Conservation (phyloP, 2,329 filamentous ascomycete genomes). For the Talaromyces sp. region DNA sequence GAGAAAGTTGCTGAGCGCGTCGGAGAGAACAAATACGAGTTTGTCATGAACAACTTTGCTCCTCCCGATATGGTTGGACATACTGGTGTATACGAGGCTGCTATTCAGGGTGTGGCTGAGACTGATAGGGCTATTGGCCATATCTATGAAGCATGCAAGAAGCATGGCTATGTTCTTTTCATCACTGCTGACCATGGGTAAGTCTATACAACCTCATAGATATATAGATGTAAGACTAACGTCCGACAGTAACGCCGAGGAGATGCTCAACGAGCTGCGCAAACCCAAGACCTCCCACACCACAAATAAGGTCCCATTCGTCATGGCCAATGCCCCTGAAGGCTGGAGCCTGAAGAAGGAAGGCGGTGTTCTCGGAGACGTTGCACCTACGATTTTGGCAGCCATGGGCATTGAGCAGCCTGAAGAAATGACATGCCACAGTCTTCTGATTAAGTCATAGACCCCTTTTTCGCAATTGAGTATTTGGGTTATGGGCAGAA, state of each 20-base stretch:
- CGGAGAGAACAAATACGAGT: slow-evolving; percentile 78
- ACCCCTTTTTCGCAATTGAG: neutral
- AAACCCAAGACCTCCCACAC: slow-evolving; percentile 98
- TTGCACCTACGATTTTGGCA: slow-evolving; percentile 87
- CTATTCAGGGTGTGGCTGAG: slow-evolving; percentile 73
- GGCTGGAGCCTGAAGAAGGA: slow-evolving; percentile 81
- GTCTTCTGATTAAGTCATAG: slow-evolving; percentile 67
- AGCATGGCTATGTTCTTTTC: slow-evolving; percentile 87
- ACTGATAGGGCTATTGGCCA: slow-evolving; percentile 92
- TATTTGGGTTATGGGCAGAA: no score
- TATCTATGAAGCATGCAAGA: slow-evolving; percentile 90
- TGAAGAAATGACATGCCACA: slow-evolving; percentile 84
- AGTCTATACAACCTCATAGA: slow-evolving; percentile 25
- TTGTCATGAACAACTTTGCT: slow-evolving; percentile 99
- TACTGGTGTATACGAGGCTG: slow-evolving; percentile 94
- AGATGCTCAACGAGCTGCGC: slow-evolving; percentile 95
- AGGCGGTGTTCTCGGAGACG: slow-evolving; percentile 89
- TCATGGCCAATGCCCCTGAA: slow-evolving; percentile 94
- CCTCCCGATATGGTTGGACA: slow-evolving; percentile 99
- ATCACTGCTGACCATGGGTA: slow-evolving; percentile 91
- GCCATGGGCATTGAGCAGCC: slow-evolving; percentile 89
- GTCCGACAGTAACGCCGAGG: slow-evolving; percentile 71
- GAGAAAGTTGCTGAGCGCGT: slow-evolving; percentile 87
- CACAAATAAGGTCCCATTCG: slow-evolving; percentile 93
- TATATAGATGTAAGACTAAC: slow-evolving; percentile 6